phyloP scores from a whole-genome alignment of 305 asterid species.

The Caryopteris hybrid region DNA sequence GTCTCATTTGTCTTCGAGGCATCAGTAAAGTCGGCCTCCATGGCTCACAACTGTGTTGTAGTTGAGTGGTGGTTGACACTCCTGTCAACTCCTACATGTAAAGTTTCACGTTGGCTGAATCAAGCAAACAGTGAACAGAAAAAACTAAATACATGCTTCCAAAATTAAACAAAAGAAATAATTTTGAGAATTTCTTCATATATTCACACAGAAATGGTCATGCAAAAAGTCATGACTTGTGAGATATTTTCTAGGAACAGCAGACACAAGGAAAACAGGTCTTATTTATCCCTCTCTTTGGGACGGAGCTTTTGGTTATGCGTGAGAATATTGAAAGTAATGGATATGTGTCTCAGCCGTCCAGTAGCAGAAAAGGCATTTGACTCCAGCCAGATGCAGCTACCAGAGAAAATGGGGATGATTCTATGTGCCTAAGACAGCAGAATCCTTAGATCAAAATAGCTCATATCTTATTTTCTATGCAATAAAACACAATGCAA shows the following conservation, averaged over 20 bases:
- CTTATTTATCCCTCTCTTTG: not conserved
- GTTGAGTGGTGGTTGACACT: not conserved
- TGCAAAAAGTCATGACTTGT: not conserved
- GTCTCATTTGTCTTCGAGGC: not conserved
- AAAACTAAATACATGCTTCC: not conserved
- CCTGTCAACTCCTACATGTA: not conserved
- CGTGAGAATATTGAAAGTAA: too few relatives aligned
- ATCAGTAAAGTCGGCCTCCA: not conserved
- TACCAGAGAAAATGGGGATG: too few relatives aligned
- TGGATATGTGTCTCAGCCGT: too few relatives aligned
- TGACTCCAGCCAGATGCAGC: too few relatives aligned
- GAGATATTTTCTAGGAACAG: not conserved
- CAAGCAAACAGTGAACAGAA: too few relatives aligned
- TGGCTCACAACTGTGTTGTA: not conserved
- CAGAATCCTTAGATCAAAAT: too few relatives aligned
- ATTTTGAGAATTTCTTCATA: not conserved
- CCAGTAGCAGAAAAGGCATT: too few relatives aligned
- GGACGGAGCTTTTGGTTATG: too few relatives aligned
- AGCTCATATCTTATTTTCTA: too few relatives aligned
- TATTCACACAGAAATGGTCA: not conserved
- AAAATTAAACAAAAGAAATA: not conserved
- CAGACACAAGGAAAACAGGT: not conserved
- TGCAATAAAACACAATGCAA: too few relatives aligned
- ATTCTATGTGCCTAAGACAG: too few relatives aligned
- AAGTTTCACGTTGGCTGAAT: not conserved